phyloP scores from a whole-genome alignment of 1,284 basidiomycete species.

The Ganoderma sp. region DNA sequence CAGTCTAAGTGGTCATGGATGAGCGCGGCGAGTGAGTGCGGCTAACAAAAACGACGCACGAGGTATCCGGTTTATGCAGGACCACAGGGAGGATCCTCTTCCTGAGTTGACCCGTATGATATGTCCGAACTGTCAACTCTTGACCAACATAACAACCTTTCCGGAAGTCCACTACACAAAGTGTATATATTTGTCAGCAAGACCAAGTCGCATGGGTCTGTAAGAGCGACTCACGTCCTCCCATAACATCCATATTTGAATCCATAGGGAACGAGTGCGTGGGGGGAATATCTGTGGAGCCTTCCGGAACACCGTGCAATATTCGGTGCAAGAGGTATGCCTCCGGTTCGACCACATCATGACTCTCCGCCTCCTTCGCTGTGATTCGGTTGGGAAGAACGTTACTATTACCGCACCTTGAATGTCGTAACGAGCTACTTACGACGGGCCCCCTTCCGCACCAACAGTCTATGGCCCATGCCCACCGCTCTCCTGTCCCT shows the following conservation, averaged over 20 bases:
- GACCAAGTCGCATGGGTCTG: neutral
- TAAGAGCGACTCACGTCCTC: slow-evolving; percentile 67
- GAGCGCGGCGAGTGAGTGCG: no score
- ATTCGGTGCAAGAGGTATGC: slow-evolving; percentile 85
- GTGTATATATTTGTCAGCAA: neutral
- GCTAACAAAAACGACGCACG: slow-evolving; percentile 1
- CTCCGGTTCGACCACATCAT: slow-evolving; percentile 57
- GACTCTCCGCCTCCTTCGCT: slow-evolving; percentile 62
- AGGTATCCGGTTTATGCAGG: slow-evolving; percentile 47
- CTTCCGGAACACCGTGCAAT: slow-evolving; percentile 88
- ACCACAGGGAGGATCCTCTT: slow-evolving; percentile 89
- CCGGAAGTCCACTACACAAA: slow-evolving; percentile 83
- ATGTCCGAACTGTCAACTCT: slow-evolving; percentile 95
- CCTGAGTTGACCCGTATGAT: slow-evolving; percentile 91
- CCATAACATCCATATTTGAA: slow-evolving; percentile 92
- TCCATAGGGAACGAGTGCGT: slow-evolving; percentile 90
- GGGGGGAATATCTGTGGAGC: slow-evolving; percentile 77
- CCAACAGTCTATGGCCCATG: slow-evolving; percentile 78
- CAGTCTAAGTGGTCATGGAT: slow-evolving; percentile 10
- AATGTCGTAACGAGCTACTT: slow-evolving; percentile 44
- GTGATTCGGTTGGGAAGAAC: slow-evolving; percentile 26
- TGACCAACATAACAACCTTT: slow-evolving; percentile 99
- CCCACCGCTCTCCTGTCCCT: slow-evolving; percentile 76
- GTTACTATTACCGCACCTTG: slow-evolving; percentile 1
- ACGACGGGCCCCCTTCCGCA: slow-evolving; percentile 76